Conservation (phyloP, 2,329 filamentous ascomycete species). For the Trichoderma guizhouense region DNA sequence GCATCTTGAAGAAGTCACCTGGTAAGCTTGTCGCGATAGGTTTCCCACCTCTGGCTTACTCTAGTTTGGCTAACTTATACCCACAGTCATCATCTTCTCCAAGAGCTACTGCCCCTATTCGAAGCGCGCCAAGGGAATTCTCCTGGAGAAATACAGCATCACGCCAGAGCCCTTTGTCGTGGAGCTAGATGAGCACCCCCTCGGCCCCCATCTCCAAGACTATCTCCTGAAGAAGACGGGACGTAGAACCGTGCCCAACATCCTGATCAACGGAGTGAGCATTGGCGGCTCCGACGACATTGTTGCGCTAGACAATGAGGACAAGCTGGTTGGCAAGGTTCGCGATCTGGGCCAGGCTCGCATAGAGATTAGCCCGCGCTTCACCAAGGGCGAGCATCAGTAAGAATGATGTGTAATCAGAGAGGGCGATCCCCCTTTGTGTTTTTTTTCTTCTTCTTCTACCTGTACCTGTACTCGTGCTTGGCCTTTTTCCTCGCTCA, state of each 20-base stretch:
- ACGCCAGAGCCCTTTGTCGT: conserved; percentile 80
- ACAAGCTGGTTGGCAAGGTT: conserved; percentile 68
- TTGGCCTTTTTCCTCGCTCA: not conserved
- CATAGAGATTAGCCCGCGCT: conserved; percentile 49
- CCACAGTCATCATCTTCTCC: conserved; percentile 85
- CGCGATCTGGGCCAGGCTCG: conserved; percentile 70
- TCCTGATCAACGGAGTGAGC: conserved; percentile 81
- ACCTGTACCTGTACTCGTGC: not conserved
- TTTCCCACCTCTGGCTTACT: not conserved
- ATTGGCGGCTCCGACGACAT: conserved; percentile 91
- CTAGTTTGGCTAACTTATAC: not conserved
- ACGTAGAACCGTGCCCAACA: conserved; percentile 83
- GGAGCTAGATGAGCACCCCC: conserved; percentile 78
- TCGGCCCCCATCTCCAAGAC: conserved; percentile 70
- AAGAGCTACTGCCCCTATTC: conserved; percentile 91
- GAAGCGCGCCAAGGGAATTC: conserved; percentile 76
- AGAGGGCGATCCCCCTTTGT: not conserved
- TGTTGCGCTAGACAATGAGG: conserved; percentile 63
- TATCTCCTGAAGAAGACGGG: conserved; percentile 71
- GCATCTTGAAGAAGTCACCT: conserved; percentile 78
- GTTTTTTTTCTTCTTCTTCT: not conserved
- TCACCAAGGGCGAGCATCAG: conserved; percentile 25
- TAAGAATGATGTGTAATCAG: not conserved
- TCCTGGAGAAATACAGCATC: conserved; percentile 82
- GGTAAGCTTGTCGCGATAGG: conserved; percentile 51